Evolutionary conservation across 805 yeast genomes (phyloP), one percentile per base, ranked within the genome.

Genomic region (Lipomyces starkeyi): DNA sequence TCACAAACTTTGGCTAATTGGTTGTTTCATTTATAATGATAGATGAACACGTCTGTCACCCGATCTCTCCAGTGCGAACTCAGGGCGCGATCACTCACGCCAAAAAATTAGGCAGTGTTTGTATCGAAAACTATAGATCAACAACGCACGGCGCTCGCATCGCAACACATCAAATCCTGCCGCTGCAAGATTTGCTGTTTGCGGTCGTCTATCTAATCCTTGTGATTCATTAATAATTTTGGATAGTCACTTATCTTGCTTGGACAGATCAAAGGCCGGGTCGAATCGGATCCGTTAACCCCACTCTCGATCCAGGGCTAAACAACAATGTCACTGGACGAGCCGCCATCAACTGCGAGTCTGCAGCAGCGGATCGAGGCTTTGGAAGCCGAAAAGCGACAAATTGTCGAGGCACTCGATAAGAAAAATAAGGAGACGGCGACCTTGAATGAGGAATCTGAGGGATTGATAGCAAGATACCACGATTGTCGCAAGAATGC

Each of bases 401-500:
- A 76, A 17, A 53, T 70, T 4, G 53, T 76, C 8, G 78, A 78
- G 43, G 49, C 74, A 2, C 62, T 79, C 11, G 80, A 78, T 20
- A 70, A 77, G 20, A 73, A 74, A 25, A 73, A 73, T 22, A 62
- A 65, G 5, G 80, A 76, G 59, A 59, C 78, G 70, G 71, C 72
- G 29, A 71, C 69, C 1, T 69, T 82, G 25, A 79, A 80, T 34
- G 71, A 74, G 20, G 88, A 86, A 59, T 74, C 82, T 13, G 79
- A 77, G 22, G 73, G 76, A 3, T 62, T 83, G 13, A 78, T 82
- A 32, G 69, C 74, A 3, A 71, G 78, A 8, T 81, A 78, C 65
- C 78, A 80, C 56, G 76, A 77, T 1, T 73, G 83, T 25, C 81
- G 88, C 62, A 78, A 80, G 58, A 73, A 77, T 27, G 68, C 83